These are phyloP conservation scores for Globisporangium cederbergense DNA, from an alignment of 352 stramenopile genomes.

Conservation along the genomic window DNA sequence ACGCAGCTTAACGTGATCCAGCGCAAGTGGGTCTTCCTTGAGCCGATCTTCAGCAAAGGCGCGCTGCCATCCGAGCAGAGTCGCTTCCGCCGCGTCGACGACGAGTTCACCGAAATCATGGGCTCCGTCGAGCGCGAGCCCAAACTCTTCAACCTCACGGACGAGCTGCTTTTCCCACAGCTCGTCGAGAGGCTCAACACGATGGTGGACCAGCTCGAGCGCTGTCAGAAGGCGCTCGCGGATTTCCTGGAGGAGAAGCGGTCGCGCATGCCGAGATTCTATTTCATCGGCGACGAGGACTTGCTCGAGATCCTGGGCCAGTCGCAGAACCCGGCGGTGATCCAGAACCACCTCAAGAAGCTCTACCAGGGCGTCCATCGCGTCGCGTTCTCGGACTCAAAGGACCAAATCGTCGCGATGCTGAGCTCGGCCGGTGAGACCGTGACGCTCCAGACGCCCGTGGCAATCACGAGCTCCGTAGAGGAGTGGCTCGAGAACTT, in stretches of 20 bases:
- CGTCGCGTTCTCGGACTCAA: slow-evolving; percentile 86
- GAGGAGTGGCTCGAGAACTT: slow-evolving; percentile 93
- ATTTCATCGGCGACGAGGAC: slow-evolving; percentile 96
- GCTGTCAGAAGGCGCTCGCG: slow-evolving; percentile 91
- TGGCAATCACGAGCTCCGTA: slow-evolving; percentile 87
- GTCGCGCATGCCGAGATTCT: slow-evolving; percentile 92
- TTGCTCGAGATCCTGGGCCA: slow-evolving; percentile 95
- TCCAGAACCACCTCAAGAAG: slow-evolving; percentile 96
- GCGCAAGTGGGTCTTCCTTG: slow-evolving; percentile 96
- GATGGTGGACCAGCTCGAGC: slow-evolving; percentile 93
- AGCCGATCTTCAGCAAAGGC: slow-evolving; percentile 95
- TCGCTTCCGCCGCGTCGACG: slow-evolving; percentile 91
- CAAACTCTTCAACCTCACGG: slow-evolving; percentile 91
- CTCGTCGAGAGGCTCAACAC: slow-evolving; percentile 70
- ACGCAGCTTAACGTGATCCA: slow-evolving; percentile 90
- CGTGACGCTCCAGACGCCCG: slow-evolving; percentile 75
- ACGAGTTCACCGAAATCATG: slow-evolving; percentile 95
- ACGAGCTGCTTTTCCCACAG: slow-evolving; percentile 90
- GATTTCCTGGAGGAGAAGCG: slow-evolving; percentile 95
- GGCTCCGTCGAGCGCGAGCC: slow-evolving; percentile 75
- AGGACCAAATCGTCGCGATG: slow-evolving; percentile 88
- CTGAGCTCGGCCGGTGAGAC: slow-evolving; percentile 78
- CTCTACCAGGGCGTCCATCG: slow-evolving; percentile 93
- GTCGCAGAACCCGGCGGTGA: slow-evolving; percentile 89
- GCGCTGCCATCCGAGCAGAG: slow-evolving; percentile 89